Evolutionary conservation across 768 basidiomycete species (phyloP), one percentile per base, ranked within the genome.

Genomic region (Coprinopsis cinerea): DNA sequence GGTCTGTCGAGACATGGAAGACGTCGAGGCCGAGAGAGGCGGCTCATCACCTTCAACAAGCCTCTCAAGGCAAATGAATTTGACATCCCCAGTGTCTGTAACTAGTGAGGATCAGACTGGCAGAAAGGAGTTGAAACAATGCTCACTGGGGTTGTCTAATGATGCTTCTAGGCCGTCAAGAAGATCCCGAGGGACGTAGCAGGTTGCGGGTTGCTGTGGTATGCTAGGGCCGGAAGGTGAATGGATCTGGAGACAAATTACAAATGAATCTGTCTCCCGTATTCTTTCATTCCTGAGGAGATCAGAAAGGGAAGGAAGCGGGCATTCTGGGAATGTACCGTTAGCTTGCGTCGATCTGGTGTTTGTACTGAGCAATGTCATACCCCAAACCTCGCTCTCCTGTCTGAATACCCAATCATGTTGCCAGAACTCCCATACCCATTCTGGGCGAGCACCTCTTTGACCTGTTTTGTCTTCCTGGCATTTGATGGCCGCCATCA

Each of bases 341-440:
- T 51, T 44, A 30, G 22, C 36, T 1, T 14, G 18, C 26, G 30
- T 36, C 44, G 13, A 43, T 1, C 23, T 24, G 24, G 26, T 40
- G 36, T 51, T 37, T 11, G 20, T 25, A 25, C 36, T 36, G 15
- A 1, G 2, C 20, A n/a, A 23, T 49, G 1, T 54, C 77, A 58
- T 59, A 85, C 85, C 81, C 83, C 82, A 88, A 35, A 85, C 83
- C 68, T 88, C 85, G 47, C 76, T 78, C 47, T 83, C 83, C 44
- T 74, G 75, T 36, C 85, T 69, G 66, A 88, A 90, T 1, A 77
- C 72, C 78, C 79, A 88, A 52, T 85, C 82, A 52, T 71, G 76
- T 52, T 85, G 78, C 80, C 83, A 85, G 48, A 67, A 67, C 49
- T 86, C 81, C 85, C 85, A 89, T 22, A 82, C 69, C 83, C 85